phyloP scores from a whole-genome alignment of 192 early-diverging fungal genomes.

The Coemansia sp. region DNA sequence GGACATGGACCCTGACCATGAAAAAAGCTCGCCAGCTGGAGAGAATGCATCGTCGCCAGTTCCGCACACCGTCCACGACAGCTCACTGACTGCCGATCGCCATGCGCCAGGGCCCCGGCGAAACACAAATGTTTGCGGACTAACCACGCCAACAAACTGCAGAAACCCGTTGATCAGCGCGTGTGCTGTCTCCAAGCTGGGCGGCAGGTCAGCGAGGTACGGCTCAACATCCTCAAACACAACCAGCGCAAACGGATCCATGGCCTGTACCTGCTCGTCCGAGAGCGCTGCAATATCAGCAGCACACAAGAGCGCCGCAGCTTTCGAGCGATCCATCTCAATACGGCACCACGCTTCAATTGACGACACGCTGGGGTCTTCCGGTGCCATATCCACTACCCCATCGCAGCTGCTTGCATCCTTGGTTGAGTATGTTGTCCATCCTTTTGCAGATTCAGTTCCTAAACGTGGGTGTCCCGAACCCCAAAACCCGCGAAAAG shows the following conservation, averaged over 20 bases:
- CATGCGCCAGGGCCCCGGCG: too few relatives aligned
- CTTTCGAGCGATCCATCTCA: not conserved
- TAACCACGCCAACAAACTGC: slow-evolving; percentile 34
- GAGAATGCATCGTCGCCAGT: not conserved
- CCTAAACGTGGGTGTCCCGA: slow-evolving; percentile 27
- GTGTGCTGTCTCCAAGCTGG: not conserved
- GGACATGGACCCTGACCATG: not conserved
- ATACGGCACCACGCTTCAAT: not conserved
- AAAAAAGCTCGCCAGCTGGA: not conserved
- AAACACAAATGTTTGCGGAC: slow-evolving; percentile 22
- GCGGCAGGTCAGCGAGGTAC: slow-evolving; percentile 26
- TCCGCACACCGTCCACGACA: slow-evolving; percentile 17
- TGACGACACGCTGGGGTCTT: not conserved
- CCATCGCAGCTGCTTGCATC: not conserved
- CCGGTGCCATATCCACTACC: not conserved
- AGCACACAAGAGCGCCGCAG: not conserved
- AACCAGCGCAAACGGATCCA: slow-evolving; percentile 24
- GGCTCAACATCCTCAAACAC: slow-evolving; percentile 40
- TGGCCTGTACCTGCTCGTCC: not conserved
- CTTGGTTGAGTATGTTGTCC: not conserved
- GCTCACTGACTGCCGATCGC: not conserved
- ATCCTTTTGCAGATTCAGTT: not conserved
- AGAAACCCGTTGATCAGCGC: slow-evolving; percentile 16
- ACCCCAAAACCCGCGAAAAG: slow-evolving; percentile 35
- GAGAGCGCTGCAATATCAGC: not conserved